Evolutionary conservation across 306 rosid species (phyloP).

Genomic region (Dalbergia cultrata): DNA sequence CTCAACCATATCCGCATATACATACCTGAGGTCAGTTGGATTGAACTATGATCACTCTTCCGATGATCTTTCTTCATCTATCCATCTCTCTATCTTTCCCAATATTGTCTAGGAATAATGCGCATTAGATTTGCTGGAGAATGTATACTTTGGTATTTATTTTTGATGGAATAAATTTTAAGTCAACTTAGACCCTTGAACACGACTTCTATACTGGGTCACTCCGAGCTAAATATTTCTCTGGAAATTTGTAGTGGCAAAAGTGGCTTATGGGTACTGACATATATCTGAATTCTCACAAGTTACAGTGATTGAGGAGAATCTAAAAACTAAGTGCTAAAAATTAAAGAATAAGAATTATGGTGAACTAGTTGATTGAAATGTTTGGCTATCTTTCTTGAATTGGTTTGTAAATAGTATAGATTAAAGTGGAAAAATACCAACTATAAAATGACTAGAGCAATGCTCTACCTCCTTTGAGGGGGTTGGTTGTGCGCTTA

Average conservation of each 20-base stretch:
- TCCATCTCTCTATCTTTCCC: neutral
- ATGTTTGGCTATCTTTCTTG: neutral
- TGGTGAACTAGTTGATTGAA: constrained; percentile 15
- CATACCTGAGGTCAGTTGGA: constrained; percentile 86
- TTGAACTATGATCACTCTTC: constrained; percentile 23
- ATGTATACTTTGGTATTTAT: neutral
- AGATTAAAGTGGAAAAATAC: neutral
- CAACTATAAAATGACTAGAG: constrained; percentile 9
- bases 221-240: constrained; percentile 23
- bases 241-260: neutral
- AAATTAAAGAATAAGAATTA: neutral
- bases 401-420: neutral
- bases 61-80: neutral
- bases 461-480: neutral
- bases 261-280: constrained; percentile 3
- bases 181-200: constrained; percentile 29
- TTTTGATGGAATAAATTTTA: neutral
- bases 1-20: constrained; percentile 98
- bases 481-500: constrained; percentile 2
- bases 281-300: neutral
- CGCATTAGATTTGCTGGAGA: constrained; percentile 5
- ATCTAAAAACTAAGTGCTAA: neutral
- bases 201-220: constrained; percentile 6
- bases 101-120: constrained; percentile 29
- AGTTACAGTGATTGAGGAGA: neutral